Evolutionary conservation across 495 filamentous ascomycete genomes (phyloP).

Genomic region (Lasiosphaeriaceae sp.): DNA sequence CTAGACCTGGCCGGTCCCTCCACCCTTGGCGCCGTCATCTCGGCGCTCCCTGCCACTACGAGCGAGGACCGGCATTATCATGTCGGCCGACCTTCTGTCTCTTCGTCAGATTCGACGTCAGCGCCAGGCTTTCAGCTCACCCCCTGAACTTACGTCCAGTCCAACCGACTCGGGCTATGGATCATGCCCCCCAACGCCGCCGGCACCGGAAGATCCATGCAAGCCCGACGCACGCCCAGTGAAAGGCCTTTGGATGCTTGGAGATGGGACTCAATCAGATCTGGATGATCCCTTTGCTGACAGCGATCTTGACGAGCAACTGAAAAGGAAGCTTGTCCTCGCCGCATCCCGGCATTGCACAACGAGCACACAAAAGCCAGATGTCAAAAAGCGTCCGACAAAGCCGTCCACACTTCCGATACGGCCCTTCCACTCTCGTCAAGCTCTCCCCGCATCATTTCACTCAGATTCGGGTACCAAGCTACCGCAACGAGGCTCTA

Average conservation of each 20-base stretch:
- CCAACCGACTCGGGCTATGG: conserved; percentile 27
- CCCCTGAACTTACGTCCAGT: conserved; percentile 8
- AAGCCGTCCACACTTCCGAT: conserved; percentile 20
- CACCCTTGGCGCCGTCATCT: background rate
- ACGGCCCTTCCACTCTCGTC: conserved; percentile 11
- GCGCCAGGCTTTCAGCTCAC: conserved; percentile 9
- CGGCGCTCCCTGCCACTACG: background rate
- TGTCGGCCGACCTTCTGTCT: conserved; percentile 2
- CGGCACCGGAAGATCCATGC: background rate
- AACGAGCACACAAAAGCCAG: background rate
- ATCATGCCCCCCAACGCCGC: conserved; percentile 12
- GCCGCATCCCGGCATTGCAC: background rate
- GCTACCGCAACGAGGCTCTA: conserved; percentile 14
- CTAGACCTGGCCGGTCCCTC: background rate
- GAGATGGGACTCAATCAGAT: conserved; percentile 26
- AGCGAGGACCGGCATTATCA: background rate
- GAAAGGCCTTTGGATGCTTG: conserved; percentile 10
- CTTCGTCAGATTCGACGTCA: conserved; percentile 7
- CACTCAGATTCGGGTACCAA: conserved; percentile 7
- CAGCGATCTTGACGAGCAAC: conserved; percentile 5
- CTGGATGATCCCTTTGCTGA: conserved; percentile 19
- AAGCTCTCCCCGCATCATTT: conserved; percentile 17
- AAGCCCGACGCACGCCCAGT: background rate
- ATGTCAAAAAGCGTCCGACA: background rate
- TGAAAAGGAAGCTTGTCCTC: background rate